These are phyloP conservation scores for Dactylonectria estremocensis DNA, from an alignment of 2,329 filamentous ascomycete genomes.

Conservation along the genomic window DNA sequence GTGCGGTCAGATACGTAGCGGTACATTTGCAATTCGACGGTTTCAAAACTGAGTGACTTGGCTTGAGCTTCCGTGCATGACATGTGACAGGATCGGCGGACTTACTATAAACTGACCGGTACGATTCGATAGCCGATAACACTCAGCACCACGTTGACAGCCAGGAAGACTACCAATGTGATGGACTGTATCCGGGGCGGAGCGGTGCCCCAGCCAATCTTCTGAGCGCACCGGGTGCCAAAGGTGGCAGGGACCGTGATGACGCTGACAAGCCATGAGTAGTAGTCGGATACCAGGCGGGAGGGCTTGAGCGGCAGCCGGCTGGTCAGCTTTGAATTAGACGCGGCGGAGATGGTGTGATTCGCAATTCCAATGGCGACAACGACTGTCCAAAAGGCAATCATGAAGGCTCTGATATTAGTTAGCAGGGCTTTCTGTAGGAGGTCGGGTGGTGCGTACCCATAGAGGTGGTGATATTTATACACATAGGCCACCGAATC, in stretches of 20 bases:
- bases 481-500: slow-evolving; percentile 55
- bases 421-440: not conserved
- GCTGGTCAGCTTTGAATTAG: slow-evolving; percentile 16
- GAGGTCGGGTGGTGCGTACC: slow-evolving; percentile 43
- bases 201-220: slow-evolving; percentile 62
- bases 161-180: slow-evolving; percentile 56
- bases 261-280: slow-evolving; percentile 52
- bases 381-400: slow-evolving; percentile 59
- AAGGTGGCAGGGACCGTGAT: slow-evolving; percentile 60
- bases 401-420: slow-evolving; percentile 50
- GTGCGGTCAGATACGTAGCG: slow-evolving; percentile 76
- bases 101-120: slow-evolving; percentile 58
- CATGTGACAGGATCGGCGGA: not conserved
- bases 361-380: slow-evolving; percentile 54
- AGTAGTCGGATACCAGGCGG: slow-evolving; percentile 5
- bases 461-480: slow-evolving; percentile 55
- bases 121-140: slow-evolving; percentile 57
- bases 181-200: slow-evolving; percentile 61
- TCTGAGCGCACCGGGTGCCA: slow-evolving; percentile 59
- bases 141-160: slow-evolving; percentile 57
- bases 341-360: slow-evolving; percentile 44
- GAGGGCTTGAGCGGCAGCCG: slow-evolving; percentile 5
- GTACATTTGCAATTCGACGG: slow-evolving; percentile 53
- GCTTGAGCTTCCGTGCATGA: slow-evolving; percentile 16
- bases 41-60: slow-evolving; percentile 52